phyloP scores from a whole-genome alignment of 176 grass and related monocot species.

The Phoenix dactylifera region DNA sequence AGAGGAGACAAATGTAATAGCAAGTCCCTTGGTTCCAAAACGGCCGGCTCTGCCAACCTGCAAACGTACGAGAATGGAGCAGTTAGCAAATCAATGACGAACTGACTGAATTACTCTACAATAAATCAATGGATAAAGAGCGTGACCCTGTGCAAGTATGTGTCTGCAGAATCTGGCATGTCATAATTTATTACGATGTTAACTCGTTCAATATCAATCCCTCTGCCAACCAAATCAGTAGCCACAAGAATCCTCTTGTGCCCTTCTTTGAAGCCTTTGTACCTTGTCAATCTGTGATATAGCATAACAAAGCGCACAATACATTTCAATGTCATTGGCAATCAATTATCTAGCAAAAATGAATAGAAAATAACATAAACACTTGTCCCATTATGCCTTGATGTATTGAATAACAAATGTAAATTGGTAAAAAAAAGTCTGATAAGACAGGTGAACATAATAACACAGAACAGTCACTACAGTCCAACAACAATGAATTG shows the following conservation, averaged over 20 bases:
- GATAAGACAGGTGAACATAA: no score
- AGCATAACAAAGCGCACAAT: no score
- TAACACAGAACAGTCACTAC: no score
- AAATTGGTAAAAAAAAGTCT: no score
- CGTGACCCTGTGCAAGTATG: constrained; percentile 88
- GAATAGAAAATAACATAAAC: no score
- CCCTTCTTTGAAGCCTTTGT: constrained; percentile 98
- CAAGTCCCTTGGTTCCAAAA: constrained; percentile 96
- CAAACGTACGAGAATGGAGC: background rate
- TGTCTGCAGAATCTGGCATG: constrained; percentile 96
- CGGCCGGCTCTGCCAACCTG: constrained; percentile 87
- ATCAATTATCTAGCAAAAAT: no score
- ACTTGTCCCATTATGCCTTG: no score
- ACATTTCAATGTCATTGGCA: no score
- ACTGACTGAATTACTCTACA: background rate
- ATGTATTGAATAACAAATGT: no score
- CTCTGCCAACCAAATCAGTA: constrained; percentile 93
- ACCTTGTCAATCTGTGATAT: constrained; percentile 58
- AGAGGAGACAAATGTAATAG: constrained; percentile 94
- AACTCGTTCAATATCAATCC: constrained; percentile 96
- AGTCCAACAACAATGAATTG: no score
- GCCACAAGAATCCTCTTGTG: constrained; percentile 97
- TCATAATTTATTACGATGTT: constrained; percentile 99
- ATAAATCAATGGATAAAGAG: background rate
- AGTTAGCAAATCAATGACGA: constrained; percentile 9